These are phyloP conservation scores for Thalassiosira delicatula DNA, from an alignment of 352 stramenopile species.

Conservation along the genomic window DNA sequence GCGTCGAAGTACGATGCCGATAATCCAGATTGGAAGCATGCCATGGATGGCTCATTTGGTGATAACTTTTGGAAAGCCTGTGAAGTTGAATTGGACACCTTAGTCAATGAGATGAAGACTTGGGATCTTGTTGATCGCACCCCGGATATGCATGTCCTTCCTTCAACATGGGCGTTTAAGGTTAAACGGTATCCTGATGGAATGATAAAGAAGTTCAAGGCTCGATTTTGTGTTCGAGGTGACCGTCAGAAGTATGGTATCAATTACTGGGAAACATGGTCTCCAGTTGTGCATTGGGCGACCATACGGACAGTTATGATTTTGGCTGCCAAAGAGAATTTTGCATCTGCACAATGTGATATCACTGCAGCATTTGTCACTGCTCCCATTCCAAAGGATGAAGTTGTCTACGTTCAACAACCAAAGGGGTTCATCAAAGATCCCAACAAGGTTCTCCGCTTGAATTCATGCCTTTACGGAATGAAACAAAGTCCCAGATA, in stretches of 20 bases:
- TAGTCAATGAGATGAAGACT: slow-evolving; percentile 9
- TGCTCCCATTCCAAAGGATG: neutral
- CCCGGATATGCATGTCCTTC: slow-evolving; percentile 29
- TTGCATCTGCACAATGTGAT: slow-evolving; percentile 9
- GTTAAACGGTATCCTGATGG: slow-evolving; percentile 9
- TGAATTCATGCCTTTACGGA: slow-evolving; percentile 56
- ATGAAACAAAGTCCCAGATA: slow-evolving; percentile 25
- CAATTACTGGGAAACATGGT: slow-evolving; percentile 44
- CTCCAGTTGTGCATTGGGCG: slow-evolving; percentile 24
- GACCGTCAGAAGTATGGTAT: slow-evolving; percentile 42
- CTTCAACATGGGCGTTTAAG: slow-evolving; percentile 14
- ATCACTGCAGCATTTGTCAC: slow-evolving; percentile 31
- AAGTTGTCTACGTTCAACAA: slow-evolving; percentile 34
- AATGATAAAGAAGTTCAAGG: slow-evolving; percentile 45
- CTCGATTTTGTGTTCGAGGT: slow-evolving; percentile 48
- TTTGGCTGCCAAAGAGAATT: slow-evolving; percentile 15
- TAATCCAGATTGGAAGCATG: slow-evolving; percentile 10
- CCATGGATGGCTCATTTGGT: slow-evolving; percentile 1
- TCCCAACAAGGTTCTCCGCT: slow-evolving; percentile 11
- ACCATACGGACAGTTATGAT: slow-evolving; percentile 56
- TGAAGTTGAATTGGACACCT: slow-evolving; percentile 25
- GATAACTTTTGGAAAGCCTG: slow-evolving; percentile 25
- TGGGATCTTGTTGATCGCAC: slow-evolving; percentile 16
- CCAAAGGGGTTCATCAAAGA: slow-evolving; percentile 34
- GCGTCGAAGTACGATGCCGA: slow-evolving; percentile 17